A percentile compares a stretch with the other conserved stretches of the same genome.
Evolutionary conservation across 2,329 filamentous ascomycete genomes (phyloP).

Genomic region (Exophiala sp.): DNA sequence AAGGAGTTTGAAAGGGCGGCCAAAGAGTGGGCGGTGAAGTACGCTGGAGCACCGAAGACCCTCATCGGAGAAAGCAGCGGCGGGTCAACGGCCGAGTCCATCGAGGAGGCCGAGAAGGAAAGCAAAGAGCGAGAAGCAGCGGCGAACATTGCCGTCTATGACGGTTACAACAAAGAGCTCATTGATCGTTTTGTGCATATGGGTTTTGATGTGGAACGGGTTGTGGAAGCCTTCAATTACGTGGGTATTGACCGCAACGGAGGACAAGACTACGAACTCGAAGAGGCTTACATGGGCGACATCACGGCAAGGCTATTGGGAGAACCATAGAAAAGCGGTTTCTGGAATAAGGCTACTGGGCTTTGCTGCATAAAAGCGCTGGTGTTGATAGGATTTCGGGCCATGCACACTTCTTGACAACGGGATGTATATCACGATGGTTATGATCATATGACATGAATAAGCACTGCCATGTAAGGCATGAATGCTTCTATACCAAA

Average conservation of each 20-base stretch:
- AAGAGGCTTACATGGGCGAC: constrained; percentile 85
- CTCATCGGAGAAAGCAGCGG: constrained; percentile 54
- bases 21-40: constrained; percentile 82
- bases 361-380: constrained; percentile 21
- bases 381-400: constrained; percentile 20
- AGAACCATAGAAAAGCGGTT: constrained; percentile 54
- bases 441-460: constrained; percentile 9
- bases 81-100: constrained; percentile 51
- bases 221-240: constrained; percentile 77
- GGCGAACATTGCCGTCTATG: constrained; percentile 62
- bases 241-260: constrained; percentile 76
- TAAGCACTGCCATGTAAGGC: background rate
- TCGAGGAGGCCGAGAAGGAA: constrained; percentile 53
- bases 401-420: constrained; percentile 2
- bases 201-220: constrained; percentile 85
- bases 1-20: constrained; percentile 77
- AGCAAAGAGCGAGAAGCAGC: constrained; percentile 46
- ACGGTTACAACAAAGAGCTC: constrained; percentile 80
- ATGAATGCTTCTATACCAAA: background rate
- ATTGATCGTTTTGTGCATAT: constrained; percentile 82
- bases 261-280: constrained; percentile 79
- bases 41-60: constrained; percentile 70
- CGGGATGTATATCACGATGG: constrained; percentile 20
- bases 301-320: constrained; percentile 81
- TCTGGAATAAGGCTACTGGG: background rate